Evolutionary conservation across 2,329 filamentous ascomycete species (phyloP).

Genomic region (Daldinia eschscholtzii): DNA sequence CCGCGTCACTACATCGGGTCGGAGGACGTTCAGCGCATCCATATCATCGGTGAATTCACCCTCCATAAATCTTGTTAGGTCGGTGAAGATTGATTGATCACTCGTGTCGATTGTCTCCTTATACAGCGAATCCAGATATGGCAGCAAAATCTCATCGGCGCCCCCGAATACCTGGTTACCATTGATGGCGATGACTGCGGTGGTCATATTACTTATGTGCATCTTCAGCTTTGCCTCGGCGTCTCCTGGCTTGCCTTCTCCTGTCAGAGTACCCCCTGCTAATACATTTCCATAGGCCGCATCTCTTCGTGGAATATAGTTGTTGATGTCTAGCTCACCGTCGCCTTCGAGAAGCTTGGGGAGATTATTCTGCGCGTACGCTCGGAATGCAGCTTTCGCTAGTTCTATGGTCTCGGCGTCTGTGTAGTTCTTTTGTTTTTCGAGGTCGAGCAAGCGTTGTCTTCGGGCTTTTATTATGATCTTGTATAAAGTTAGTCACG

Average conservation of each 20-base stretch:
- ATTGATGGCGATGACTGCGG: conserved; percentile 64
- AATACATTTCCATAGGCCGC: conserved; percentile 67
- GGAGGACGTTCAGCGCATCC: conserved; percentile 84
- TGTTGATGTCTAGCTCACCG: conserved; percentile 61
- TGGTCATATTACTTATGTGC: conserved; percentile 77
- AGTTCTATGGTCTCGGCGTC: conserved; percentile 61
- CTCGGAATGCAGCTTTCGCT: conserved; percentile 65
- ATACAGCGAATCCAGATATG: conserved; percentile 81
- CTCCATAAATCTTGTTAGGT: conserved; percentile 88
- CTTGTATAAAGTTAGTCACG: conserved; percentile 65
- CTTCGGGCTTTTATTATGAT: conserved; percentile 76
- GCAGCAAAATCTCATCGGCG: conserved; percentile 77
- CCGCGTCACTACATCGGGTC: conserved; percentile 84
- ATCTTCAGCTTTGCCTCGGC: conserved; percentile 90
- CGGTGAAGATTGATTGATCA: conserved; percentile 82
- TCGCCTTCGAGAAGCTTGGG: conserved; percentile 63
- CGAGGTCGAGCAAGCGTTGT: conserved; percentile 83
- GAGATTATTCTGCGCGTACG: conserved; percentile 68
- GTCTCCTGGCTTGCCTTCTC: conserved; percentile 75
- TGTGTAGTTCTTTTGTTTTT: conserved; percentile 75
- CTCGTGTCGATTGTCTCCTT: conserved; percentile 72
- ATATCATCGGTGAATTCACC: conserved; percentile 90
- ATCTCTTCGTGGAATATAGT: conserved; percentile 65
- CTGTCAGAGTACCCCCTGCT: conserved; percentile 66
- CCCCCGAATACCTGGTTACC: conserved; percentile 65